Evolutionary conservation across 495 filamentous ascomycete species (phyloP).

Genomic region (Aspergillus baeticus): DNA sequence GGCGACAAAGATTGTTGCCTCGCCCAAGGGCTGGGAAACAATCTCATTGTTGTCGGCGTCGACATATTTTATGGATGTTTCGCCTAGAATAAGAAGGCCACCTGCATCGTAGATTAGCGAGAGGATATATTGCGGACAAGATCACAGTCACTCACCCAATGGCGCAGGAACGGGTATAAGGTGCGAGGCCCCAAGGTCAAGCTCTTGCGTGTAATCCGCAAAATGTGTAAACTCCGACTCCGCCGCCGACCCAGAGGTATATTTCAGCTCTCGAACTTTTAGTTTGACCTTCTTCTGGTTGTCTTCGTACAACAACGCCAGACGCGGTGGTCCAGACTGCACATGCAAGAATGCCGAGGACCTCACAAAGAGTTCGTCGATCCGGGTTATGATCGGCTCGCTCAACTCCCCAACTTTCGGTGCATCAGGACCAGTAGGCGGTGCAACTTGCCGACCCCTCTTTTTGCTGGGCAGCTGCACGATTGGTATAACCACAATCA

Average conservation of each 20-base stretch:
- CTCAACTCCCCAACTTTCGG: slow-evolving; percentile 59
- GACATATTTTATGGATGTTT: slow-evolving; percentile 80
- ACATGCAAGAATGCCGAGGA: slow-evolving; percentile 79
- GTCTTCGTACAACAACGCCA: slow-evolving; percentile 84
- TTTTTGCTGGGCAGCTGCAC: slow-evolving; percentile 62
- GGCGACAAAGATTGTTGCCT: slow-evolving; percentile 78
- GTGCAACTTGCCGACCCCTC: slow-evolving; percentile 24
- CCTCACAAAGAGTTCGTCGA: slow-evolving; percentile 84
- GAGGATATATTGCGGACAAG: too few relatives aligned
- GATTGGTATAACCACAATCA: slow-evolving; percentile 74
- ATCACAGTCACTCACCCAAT: slow-evolving; percentile 42
- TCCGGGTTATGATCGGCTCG: slow-evolving; percentile 67
- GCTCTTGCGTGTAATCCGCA: slow-evolving; percentile 52
- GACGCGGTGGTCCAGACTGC: slow-evolving; percentile 64
- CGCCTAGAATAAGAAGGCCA: slow-evolving; percentile 79
- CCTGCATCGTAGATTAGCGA: slow-evolving; percentile 36
- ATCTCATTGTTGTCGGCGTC: slow-evolving; percentile 66
- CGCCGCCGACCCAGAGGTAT: slow-evolving; percentile 42
- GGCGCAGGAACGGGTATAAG: slow-evolving; percentile 79
- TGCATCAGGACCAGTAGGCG: slow-evolving; percentile 27
- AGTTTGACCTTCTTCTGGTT: slow-evolving; percentile 61
- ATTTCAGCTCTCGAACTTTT: slow-evolving; percentile 57
- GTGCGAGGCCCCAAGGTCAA: slow-evolving; percentile 73
- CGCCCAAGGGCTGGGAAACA: slow-evolving; percentile 58
- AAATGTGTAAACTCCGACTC: slow-evolving; percentile 53